Evolutionary conservation across 805 yeast genomes (phyloP), one percentile per base, ranked within the genome.

Genomic region (Wickerhamomyces canadensis): DNA sequence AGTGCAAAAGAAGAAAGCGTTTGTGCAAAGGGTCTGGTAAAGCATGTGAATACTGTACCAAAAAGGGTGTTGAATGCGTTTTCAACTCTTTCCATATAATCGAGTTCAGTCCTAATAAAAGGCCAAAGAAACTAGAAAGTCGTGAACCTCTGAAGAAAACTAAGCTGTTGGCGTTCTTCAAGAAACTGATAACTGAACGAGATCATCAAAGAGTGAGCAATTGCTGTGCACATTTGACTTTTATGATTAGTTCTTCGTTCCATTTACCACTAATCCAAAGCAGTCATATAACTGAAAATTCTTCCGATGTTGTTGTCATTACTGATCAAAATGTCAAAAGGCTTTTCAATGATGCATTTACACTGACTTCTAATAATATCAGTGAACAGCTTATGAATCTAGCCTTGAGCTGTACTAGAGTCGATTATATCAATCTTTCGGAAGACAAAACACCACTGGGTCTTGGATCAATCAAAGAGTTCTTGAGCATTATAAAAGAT

Each of bases 1-100:
- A 28, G 17, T 34, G 37, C 27, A 34, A 22, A 24, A 28, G 33
- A 34, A 11, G 37, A 17, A 34, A 34, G 25, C 28, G 28, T 23
- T 16, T 19, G 12, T 34, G 37, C 17, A 16, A 27, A 27, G 33
- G 27, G 5, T 6, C 12, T 16, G 37, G 31, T 12, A 27, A 17
- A 6, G 15, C 27, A 7, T 34, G 31, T 17, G 31, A 28, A 10
- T 28, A 17, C 14, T 17, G 31, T 18, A 28, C 31, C 22, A 28
- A 28, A 19, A 34, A 34, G n/a, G 29, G 33, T 9, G 19, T 28
- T 2, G 5, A 18, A 21, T 34, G 37, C 18, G 9, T 15, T 4
- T 34, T 34, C 16, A 16, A 29, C 17, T 23, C 31, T 23, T 22
- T 28, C 22, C 29, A 19, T 9, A 34, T 28, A n/a, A n/a, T n/a